Evolutionary conservation across 2,329 filamentous ascomycete genomes (phyloP).

Genomic region (Arthrobotrys megalospora): DNA sequence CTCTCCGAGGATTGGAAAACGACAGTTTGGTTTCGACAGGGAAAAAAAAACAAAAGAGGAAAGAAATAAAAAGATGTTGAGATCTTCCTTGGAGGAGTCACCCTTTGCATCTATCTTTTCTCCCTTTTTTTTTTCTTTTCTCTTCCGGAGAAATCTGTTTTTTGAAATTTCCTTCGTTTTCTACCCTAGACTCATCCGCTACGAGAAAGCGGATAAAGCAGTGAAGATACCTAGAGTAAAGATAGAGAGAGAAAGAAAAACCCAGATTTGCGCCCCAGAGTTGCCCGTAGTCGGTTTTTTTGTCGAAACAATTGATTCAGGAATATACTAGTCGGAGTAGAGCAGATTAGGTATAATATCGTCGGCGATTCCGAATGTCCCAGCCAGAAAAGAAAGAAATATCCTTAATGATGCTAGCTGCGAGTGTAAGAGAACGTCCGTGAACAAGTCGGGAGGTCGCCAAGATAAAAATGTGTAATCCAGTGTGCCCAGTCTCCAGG

Average conservation of each 20-base stretch:
- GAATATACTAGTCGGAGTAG: constrained; percentile 57
- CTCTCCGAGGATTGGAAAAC: constrained; percentile 62
- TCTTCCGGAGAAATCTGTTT: constrained; percentile 1
- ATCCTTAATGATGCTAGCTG: constrained; percentile 58
- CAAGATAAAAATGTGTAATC: constrained; percentile 60
- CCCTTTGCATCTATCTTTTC: constrained; percentile 25
- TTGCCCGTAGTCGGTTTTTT: constrained; percentile 21
- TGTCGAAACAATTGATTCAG: constrained; percentile 47
- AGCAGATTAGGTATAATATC: constrained; percentile 61
- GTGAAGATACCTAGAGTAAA: constrained; percentile 16
- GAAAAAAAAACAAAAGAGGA: constrained; percentile 2
- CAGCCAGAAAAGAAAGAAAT: constrained; percentile 47
- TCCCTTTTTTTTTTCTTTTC: constrained; percentile 7
- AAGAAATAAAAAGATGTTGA: constrained; percentile 46
- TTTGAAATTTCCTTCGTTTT: constrained; percentile 11
- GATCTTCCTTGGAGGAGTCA: constrained; percentile 30
- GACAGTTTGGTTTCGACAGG: constrained; percentile 51
- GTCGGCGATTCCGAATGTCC: constrained; percentile 38
- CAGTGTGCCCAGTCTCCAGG: constrained; percentile 54
- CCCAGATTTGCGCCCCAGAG: constrained; percentile 9
- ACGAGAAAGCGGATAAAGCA: not conserved
- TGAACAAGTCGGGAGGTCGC: constrained; percentile 46
- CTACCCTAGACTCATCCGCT: constrained; percentile 5
- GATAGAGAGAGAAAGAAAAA: constrained; percentile 3
- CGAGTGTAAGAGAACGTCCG: constrained; percentile 19